A percentile compares a stretch with the other conserved stretches of the same genome.
phyloP scores from a whole-genome alignment of 192 early-diverging fungal species.

The Coemansia javaensis region DNA sequence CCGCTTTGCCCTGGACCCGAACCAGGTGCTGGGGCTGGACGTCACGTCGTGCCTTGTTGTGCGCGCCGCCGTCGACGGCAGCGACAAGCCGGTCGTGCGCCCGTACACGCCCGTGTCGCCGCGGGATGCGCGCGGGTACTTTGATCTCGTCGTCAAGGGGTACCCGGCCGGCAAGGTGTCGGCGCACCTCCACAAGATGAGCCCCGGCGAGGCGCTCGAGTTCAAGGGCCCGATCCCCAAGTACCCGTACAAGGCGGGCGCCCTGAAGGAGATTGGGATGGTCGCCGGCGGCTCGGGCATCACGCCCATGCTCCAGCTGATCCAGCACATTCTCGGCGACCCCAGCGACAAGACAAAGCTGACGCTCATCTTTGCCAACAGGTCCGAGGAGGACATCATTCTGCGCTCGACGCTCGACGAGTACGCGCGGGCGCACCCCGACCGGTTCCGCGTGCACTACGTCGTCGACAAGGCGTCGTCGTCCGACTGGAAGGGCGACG shows the following conservation, averaged over 20 bases:
- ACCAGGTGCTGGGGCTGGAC: slow-evolving; percentile 63
- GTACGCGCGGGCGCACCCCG: slow-evolving; percentile 53
- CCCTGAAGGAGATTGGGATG: slow-evolving; percentile 66
- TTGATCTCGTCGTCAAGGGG: slow-evolving; percentile 81
- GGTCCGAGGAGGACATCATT: slow-evolving; percentile 72
- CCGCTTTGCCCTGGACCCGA: slow-evolving; percentile 65
- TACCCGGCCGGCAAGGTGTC: slow-evolving; percentile 69
- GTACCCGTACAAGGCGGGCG: slow-evolving; percentile 62
- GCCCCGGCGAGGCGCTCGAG: slow-evolving; percentile 68
- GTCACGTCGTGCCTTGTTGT: slow-evolving; percentile 79
- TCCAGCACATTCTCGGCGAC: slow-evolving; percentile 62
- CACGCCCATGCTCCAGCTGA: slow-evolving; percentile 77
- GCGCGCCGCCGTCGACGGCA: slow-evolving; percentile 53
- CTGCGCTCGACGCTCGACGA: slow-evolving; percentile 64
- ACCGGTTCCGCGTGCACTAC: slow-evolving; percentile 66
- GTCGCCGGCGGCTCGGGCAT: slow-evolving; percentile 86
- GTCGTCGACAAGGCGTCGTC: slow-evolving; percentile 57
- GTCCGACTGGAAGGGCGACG: slow-evolving; percentile 62
- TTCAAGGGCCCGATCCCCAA: slow-evolving; percentile 80
- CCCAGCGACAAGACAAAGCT: slow-evolving; percentile 65
- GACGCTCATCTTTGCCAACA: slow-evolving; percentile 73
- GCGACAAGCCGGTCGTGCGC: slow-evolving; percentile 66
- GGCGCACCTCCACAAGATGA: slow-evolving; percentile 58
- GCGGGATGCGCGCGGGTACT: slow-evolving; percentile 55
- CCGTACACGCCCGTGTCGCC: slow-evolving; percentile 76